Base-by-base conservation (phyloP, 495 filamentous ascomycete genomes). In the Tetracladium marchalianum region DNA sequence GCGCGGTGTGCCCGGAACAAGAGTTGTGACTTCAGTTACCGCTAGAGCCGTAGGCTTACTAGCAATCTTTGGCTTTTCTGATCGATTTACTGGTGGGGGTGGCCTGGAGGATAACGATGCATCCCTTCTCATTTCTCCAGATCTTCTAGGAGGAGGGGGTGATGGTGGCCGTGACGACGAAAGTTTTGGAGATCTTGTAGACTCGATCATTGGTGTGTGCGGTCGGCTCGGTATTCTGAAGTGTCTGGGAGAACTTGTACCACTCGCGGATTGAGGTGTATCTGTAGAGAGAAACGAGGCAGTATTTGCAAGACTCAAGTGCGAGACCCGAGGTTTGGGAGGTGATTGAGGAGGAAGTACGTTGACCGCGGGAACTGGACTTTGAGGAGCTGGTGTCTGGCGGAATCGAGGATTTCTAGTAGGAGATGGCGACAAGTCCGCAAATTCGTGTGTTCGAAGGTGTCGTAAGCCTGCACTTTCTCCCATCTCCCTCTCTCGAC, bases 311-410 rank as follows among this genome's bases (percentile, higher is more conserved):
- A 38, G 63, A 53, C 4, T 56, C 11, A 66, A 45, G 18, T 69
- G 65, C 11, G 60, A 41, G 5, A 55, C 52, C 38, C 56, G 61
- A 12, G 50, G 39, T 52, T 72, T 83, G 10, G 82, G 79, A 16
- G 87, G 86, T 43, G 87, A 90, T 27, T 72, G 73, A 0, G 86
- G 87, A 9, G 87, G 82, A 36, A 90, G 77, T 13, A 93, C 67
- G 0, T 75, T 77, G 43, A 93, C 72, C 1, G 79, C 75, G 34
- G 56, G 50, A 11, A 50, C 22, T n/a, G 52, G 39, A 31, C 43
- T 41, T 12, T 48, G 19, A 10, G 50, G 49, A 32, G 43, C 48
- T n/a, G 50, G 17, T 34, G 24, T 17, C 5, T 35, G 35, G 42
- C 39, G 41, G 12, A 31, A 27, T 8, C 44, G 53, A 18, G 44